Base-by-base conservation (phyloP, 164 flowering plant genomes). In the Chloranthus sessilifolius region DNA sequence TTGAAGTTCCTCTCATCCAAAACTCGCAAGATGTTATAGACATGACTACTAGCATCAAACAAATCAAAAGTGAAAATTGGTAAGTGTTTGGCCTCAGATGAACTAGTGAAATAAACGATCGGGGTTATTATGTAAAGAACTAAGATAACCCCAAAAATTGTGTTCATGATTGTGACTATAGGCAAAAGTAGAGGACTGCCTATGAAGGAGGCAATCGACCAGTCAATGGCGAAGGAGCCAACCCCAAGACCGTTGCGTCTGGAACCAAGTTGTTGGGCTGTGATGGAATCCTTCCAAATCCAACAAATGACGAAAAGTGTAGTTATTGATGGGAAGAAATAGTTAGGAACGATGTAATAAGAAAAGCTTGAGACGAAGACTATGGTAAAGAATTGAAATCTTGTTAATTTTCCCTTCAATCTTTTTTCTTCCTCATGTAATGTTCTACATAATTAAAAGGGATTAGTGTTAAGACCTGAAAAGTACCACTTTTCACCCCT, bases 221-320 rank as follows among this genome's bases (percentile, higher is more conserved):
- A 43, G 26, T 43, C 31, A 1, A 43, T 14, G 3, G 16, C 30
- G n/a, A 43, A 25, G 17, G 47, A 43, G 16, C 47, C 31, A 11
- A 43, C 15, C 7, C 30, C 47, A 43, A 43, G 16, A 12, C 47
- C 47, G 14, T 24, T 9, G 2, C 4, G 7, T 12, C 30, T 30
- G n/a, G 47, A 43, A 5, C 47, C 31, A 12, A 43, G 24, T 44
- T 43, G 47, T 14, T 43, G 47, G 31, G 48, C 48, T 0, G 30
- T 44, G 31, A 26, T 31, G 0, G 48, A 44, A 10, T 44, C 29
- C 15, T 43, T 43, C 47, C 47, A 43, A 11, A 43, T 43, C 47
- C 47, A 43, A 7, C 47, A 43, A n/a, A 43, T 30, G 26, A 43
- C 2, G 12, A 30, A 43, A 11, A 43, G 31, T 4, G 29, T 19